Evolutionary conservation across 148 eudicot genomes (phyloP), one percentile per base, ranked within the genome.

Genomic region (Polygonum aviculare): DNA sequence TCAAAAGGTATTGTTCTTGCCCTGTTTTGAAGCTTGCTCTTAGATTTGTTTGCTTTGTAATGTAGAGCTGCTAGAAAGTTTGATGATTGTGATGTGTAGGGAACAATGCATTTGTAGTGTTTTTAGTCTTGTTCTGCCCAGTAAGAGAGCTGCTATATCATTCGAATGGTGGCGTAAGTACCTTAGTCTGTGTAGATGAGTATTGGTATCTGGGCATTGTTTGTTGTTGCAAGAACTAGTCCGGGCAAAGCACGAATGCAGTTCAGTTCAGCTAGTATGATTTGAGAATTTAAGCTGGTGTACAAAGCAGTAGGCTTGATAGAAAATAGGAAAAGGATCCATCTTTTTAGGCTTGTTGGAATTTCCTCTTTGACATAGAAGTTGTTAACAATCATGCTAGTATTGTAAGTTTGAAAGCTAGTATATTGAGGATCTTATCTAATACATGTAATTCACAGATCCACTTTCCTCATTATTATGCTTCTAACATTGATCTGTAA

Each of bases 1-100:
- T 87, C 73, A 87, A 87, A 69, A 78, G 75, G 75, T 48, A 72
- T 72, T 4, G 12, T 52, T 77, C 36, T 11, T 40, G 2, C 39
- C 44, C 22, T 26, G 31, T 26, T 49, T 69, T 21, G 49, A 21
- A 5, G 12, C 51, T 48, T 62, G 40, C 21, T 11, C 1, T 22
- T 11, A 41, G 26, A 40, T 79, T 15, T 50, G 36, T 48, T 33
- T 2, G 26, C 49, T 49, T 62, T 44, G 8, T 36, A 8, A 36
- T 65, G 31, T 36, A 65, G n/a, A 36, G 35, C 22, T 69, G 73
- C 26, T 69, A 14, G 19, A 39, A 69, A 10, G 10, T 63, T 52
- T 47, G 41, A 22, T 4, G 21, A 12, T 35, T 16, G 18, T 62
- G 62, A 54, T 57, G 21, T 72, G 54, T 21, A 69, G 41, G 35